phyloP scores from a whole-genome alignment of 495 filamentous ascomycete genomes.

The Niebla homalea region DNA sequence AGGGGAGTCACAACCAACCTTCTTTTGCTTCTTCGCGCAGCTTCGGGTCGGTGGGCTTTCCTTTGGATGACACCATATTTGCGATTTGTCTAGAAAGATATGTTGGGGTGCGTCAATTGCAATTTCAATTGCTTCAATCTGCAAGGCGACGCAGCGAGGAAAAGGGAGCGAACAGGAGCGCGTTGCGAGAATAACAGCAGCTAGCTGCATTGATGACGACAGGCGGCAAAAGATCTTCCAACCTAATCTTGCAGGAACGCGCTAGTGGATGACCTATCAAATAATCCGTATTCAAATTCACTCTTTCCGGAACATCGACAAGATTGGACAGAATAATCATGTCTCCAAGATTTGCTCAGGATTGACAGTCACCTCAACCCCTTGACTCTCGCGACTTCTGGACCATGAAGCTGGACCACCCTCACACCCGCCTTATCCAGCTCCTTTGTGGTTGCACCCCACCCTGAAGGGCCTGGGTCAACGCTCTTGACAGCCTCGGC shows the following conservation, averaged over 20 bases:
- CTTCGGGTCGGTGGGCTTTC: conserved; percentile 40
- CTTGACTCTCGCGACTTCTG: conserved; percentile 33
- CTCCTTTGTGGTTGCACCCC: conserved; percentile 43
- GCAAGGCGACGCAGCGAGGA: no score
- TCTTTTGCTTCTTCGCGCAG: conserved; percentile 38
- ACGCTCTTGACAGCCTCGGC: conserved; percentile 68
- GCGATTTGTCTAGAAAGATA: neutral
- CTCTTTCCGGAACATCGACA: no score
- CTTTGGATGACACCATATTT: conserved; percentile 34
- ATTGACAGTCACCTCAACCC: neutral
- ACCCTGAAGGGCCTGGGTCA: conserved; percentile 33
- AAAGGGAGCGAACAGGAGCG: neutral
- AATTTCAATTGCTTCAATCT: no score
- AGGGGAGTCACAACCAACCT: conserved; percentile 11
- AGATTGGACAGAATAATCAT: no score
- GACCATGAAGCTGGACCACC: conserved; percentile 35
- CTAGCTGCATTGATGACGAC: no score
- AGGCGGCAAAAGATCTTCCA: no score
- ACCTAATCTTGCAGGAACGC: no score
- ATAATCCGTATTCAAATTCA: no score
- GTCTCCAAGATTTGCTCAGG: no score
- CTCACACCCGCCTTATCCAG: conserved; percentile 40
- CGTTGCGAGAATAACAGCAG: neutral
- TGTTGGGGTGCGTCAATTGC: no score
- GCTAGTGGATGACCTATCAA: no score